Evolutionary conservation across 345 rosid genomes (phyloP).

Genomic region (Eucalyptus sideroxylon): DNA sequence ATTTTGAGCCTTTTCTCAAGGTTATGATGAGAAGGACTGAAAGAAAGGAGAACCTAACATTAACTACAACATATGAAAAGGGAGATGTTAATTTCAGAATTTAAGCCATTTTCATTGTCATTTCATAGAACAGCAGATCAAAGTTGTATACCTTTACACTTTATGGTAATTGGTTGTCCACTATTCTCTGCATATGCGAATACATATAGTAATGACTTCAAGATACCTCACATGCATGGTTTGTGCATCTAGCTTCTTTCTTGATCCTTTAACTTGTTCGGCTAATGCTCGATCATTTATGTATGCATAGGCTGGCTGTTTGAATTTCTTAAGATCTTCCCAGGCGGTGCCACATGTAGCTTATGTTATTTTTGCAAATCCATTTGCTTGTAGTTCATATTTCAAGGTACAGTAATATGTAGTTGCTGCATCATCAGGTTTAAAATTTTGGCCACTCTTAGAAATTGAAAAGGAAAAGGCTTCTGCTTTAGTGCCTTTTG

Average conservation of each 20-base stretch:
- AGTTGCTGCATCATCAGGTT: neutral
- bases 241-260: neutral
- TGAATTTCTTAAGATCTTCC: neutral
- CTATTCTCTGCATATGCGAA: neutral
- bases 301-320: neutral
- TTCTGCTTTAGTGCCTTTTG: neutral
- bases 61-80: neutral
- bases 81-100: neutral
- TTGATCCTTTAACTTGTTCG: neutral
- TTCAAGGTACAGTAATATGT: neutral
- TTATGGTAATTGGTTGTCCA: neutral
- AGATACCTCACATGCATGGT: neutral
- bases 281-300: neutral
- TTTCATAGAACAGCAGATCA: neutral
- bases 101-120: neutral
- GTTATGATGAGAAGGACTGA: neutral
- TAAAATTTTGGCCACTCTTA: neutral
- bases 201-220: neutral
- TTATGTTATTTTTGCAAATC: neutral
- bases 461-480: neutral
- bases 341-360: neutral
- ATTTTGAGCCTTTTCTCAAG: neutral
- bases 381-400: neutral
- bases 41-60: neutral
- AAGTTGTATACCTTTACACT: neutral